These are phyloP conservation scores for Beauveria medogensis DNA, from an alignment of 2,329 filamentous ascomycete species.

Conservation along the genomic window DNA sequence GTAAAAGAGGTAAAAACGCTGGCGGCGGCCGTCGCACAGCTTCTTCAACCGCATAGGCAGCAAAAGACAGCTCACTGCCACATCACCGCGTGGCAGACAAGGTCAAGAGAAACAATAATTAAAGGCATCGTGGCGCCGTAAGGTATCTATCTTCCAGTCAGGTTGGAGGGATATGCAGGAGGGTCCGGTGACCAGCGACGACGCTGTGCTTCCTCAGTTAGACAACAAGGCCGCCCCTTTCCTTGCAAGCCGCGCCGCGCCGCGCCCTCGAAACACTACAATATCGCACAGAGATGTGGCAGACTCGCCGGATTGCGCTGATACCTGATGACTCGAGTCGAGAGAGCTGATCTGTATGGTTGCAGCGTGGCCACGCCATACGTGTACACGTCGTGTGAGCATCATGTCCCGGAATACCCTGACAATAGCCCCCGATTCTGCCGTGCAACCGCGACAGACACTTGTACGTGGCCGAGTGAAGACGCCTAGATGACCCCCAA, in stretches of 20 bases:
- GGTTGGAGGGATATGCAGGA: conserved; percentile 6
- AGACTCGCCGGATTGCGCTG: neutral
- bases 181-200: conserved; percentile 9
- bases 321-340: conserved; percentile 8
- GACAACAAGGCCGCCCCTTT: neutral
- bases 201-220: conserved; percentile 1
- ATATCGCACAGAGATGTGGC: neutral
- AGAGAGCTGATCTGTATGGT: conserved; percentile 1
- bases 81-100: neutral
- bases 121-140: neutral
- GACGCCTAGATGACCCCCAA: neutral
- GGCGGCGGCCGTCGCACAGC: neutral
- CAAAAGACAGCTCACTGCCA: neutral
- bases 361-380: neutral
- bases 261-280: conserved; percentile 7
- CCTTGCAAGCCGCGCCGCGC: neutral
- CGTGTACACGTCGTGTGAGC: conserved; percentile 8
- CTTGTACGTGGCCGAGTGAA: conserved; percentile 2
- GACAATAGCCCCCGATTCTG: conserved; percentile 3
- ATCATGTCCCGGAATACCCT: neutral
- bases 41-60: conserved; percentile 6
- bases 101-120: neutral
- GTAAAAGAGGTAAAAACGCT: neutral
- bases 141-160: conserved; percentile 1
- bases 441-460: neutral